Evolutionary conservation across 306 rosid species (phyloP).

Genomic region (Lotus japonicus): DNA sequence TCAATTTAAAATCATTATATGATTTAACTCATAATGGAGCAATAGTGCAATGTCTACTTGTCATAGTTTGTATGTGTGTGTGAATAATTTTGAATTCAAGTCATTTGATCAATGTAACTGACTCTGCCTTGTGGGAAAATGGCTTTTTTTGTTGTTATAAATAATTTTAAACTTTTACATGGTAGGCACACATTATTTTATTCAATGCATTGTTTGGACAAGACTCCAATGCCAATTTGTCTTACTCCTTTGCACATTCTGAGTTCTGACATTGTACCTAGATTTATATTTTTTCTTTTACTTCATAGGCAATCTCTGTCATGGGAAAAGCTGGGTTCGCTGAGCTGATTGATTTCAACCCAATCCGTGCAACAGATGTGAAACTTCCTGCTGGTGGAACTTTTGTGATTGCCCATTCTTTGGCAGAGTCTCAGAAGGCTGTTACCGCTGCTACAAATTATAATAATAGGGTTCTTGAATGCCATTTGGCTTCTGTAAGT

Average conservation of each 20-base stretch:
- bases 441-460: slow-evolving; percentile 79
- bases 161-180: not conserved
- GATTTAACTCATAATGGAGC: not conserved
- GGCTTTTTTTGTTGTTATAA: not conserved
- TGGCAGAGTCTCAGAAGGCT: slow-evolving; percentile 76
- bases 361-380: slow-evolving; percentile 73
- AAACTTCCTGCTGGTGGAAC: slow-evolving; percentile 71
- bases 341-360: slow-evolving; percentile 75
- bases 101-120: too few species aligned
- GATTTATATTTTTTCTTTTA: not conserved
- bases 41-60: not conserved
- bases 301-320: slow-evolving; percentile 62
- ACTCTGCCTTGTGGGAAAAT: not conserved
- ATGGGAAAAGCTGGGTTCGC: slow-evolving; percentile 79
- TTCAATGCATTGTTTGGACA: too few species aligned
- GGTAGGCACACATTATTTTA: not conserved
- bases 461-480: slow-evolving; percentile 72
- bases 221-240: not conserved
- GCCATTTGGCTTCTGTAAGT: slow-evolving; percentile 65
- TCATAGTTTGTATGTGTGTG: not conserved
- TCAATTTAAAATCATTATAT: not conserved
- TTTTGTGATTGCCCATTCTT: slow-evolving; percentile 64
- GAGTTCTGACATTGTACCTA: not conserved
- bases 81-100: not conserved
- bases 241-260: not conserved